Evolutionary conservation across 495 filamentous ascomycete genomes (phyloP).

Genomic region (Jackrogersella minutella): DNA sequence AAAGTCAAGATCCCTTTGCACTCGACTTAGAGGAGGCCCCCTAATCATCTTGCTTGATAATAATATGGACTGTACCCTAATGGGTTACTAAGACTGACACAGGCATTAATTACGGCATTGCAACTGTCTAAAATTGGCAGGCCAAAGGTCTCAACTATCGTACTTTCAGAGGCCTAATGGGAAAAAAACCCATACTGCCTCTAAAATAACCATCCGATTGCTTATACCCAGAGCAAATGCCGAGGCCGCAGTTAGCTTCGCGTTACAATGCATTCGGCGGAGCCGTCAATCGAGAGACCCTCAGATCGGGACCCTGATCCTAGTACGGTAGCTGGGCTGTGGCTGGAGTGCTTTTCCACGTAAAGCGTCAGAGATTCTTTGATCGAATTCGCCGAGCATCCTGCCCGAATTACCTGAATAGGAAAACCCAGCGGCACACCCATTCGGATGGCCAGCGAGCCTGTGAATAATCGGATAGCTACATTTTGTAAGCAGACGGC

Average conservation of each 20-base stretch:
- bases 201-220: too few relatives aligned
- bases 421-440: background rate
- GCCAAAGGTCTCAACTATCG: too few relatives aligned
- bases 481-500: background rate
- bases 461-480: background rate
- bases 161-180: background rate
- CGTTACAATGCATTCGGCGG: background rate
- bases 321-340: background rate
- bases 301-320: background rate
- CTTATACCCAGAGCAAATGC: background rate
- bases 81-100: too few relatives aligned
- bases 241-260: background rate
- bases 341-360: background rate
- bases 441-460: background rate
- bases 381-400: conserved; percentile 2
- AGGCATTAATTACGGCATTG: too few relatives aligned
- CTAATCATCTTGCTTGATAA: too few relatives aligned
- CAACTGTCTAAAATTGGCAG: too few relatives aligned
- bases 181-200: too few relatives aligned
- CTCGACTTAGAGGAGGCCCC: too few relatives aligned
- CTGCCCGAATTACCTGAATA: conserved; percentile 4
- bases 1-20: too few relatives aligned
- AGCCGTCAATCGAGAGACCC: background rate
- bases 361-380: background rate
- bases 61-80: too few relatives aligned